Percentiles rank a stretch among this genome's conserved stretches.
Conservation (phyloP, 1,284 basidiomycete species). For the Sanghuangporus baumii region DNA sequence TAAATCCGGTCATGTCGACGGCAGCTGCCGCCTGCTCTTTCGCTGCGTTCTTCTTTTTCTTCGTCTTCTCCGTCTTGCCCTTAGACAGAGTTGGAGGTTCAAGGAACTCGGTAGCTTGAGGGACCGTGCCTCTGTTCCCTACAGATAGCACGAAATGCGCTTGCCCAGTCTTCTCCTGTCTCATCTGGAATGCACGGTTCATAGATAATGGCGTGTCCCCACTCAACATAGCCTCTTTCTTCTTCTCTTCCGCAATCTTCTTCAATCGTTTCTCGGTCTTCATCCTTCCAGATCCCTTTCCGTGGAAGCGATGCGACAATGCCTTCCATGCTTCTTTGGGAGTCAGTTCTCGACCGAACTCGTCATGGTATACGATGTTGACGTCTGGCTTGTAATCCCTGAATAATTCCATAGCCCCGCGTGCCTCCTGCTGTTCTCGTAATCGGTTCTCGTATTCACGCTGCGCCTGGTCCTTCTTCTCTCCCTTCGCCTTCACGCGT, state of each 20-base stretch:
- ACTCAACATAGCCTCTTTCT: slow-evolving; percentile 84
- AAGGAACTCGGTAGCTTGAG: slow-evolving; percentile 71
- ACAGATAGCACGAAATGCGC: slow-evolving; percentile 93
- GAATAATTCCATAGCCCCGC: slow-evolving; percentile 78
- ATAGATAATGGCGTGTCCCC: slow-evolving; percentile 92
- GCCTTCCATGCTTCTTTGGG: slow-evolving; percentile 98
- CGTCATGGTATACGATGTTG: slow-evolving; percentile 95
- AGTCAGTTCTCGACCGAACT: slow-evolving; percentile 85
- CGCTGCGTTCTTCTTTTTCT: slow-evolving; percentile 58
- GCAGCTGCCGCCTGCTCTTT: slow-evolving; percentile 39
- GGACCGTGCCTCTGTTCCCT: slow-evolving; percentile 86
- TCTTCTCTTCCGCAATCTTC: slow-evolving; percentile 92
- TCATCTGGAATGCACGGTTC: slow-evolving; percentile 83
- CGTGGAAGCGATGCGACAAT: slow-evolving; percentile 92
- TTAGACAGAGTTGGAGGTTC: slow-evolving; percentile 70
- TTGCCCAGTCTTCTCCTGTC: slow-evolving; percentile 89
- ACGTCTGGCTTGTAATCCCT: slow-evolving; percentile 96
- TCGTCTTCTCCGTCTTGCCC: slow-evolving; percentile 72
- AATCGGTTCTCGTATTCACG: slow-evolving; percentile 92
- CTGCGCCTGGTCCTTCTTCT: slow-evolving; percentile 89
- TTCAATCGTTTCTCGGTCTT: slow-evolving; percentile 92
- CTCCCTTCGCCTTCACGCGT: slow-evolving; percentile 64
- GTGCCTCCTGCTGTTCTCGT: slow-evolving; percentile 88
- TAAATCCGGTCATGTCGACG: slow-evolving; percentile 56
- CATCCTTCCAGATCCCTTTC: slow-evolving; percentile 89